phyloP scores from a whole-genome alignment of 257 asterid species.

The Solanum pennellii region DNA sequence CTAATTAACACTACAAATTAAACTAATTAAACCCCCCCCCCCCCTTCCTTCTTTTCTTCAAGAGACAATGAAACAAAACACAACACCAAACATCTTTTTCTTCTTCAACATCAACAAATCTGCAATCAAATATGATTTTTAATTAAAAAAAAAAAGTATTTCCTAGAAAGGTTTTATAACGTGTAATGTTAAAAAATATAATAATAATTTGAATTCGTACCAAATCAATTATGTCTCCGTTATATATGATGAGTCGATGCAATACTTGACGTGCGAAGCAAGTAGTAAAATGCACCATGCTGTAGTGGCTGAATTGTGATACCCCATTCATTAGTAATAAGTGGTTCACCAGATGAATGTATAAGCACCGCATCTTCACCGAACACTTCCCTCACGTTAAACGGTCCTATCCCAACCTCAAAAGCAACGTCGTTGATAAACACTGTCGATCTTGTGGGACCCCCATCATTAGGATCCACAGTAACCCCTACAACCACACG shows the following conservation, averaged over 20 bases:
- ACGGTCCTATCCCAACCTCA: conserved; percentile 60
- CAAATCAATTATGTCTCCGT: conserved; percentile 22
- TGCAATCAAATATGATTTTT: background rate
- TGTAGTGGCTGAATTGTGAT: conserved; percentile 63
- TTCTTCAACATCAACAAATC: background rate
- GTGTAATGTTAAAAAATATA: background rate
- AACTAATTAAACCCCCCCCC: background rate
- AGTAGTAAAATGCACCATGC: conserved; percentile 68
- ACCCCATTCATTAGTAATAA: conserved; percentile 77
- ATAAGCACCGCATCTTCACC: conserved; percentile 75
- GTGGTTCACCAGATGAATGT: conserved; percentile 74
- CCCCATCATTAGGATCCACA: background rate
- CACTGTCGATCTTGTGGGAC: conserved; percentile 52
- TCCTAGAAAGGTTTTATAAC: background rate
- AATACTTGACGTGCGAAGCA: conserved; percentile 40
- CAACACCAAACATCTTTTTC: background rate
- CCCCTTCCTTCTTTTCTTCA: background rate
- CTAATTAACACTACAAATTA: background rate
- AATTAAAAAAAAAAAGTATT: background rate
- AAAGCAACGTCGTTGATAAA: conserved; percentile 82
- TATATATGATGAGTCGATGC: conserved; percentile 10
- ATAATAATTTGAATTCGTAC: conserved; percentile 7
- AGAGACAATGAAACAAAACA: background rate
- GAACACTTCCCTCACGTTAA: conserved; percentile 68
- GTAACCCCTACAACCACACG: conserved; percentile 31